Evolutionary conservation across 1,284 basidiomycete species (phyloP).

Genomic region (Leccinum subrobustum): DNA sequence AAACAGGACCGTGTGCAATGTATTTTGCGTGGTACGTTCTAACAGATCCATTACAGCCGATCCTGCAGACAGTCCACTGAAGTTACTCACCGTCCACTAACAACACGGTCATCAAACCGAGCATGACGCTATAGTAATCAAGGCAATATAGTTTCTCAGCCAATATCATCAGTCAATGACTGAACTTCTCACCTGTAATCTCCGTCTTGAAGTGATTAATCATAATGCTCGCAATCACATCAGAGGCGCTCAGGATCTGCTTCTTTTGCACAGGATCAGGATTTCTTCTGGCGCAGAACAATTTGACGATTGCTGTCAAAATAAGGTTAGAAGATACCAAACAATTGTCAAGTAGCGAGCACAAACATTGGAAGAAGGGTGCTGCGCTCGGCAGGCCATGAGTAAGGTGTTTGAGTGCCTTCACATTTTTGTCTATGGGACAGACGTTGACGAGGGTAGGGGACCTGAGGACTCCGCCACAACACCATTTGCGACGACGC

Average conservation of each 20-base stretch:
- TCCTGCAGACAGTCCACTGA: neutral
- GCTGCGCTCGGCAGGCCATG: constrained; percentile 77
- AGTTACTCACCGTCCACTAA: constrained; percentile 77
- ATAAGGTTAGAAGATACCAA: constrained; percentile 10
- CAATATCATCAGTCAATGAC: constrained; percentile 9
- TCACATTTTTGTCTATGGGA: constrained; percentile 62
- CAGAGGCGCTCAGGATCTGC: constrained; percentile 72
- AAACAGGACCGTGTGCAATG: constrained; percentile 81
- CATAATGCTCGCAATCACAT: constrained; percentile 72
- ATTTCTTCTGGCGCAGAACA: constrained; percentile 81
- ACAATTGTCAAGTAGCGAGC: neutral
- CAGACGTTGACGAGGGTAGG: constrained; percentile 22
- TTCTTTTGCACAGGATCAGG: constrained; percentile 78
- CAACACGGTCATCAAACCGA: constrained; percentile 71
- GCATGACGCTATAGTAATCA: constrained; percentile 73
- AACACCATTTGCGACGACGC: constrained; percentile 41
- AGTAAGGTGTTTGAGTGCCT: constrained; percentile 78
- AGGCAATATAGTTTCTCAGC: constrained; percentile 56
- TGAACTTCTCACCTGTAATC: constrained; percentile 46
- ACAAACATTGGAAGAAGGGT: constrained; percentile 86
- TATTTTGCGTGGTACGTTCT: constrained; percentile 75
- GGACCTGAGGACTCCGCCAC: constrained; percentile 29
- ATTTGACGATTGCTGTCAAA: constrained; percentile 74
- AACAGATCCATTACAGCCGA: constrained; percentile 8
- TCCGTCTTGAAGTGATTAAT: constrained; percentile 67